Percentiles rank a stretch among this genome's conserved stretches.
These are phyloP conservation scores for Mucor racemosus DNA, from an alignment of 371 early-diverging fungal species.

Conservation along the genomic window DNA sequence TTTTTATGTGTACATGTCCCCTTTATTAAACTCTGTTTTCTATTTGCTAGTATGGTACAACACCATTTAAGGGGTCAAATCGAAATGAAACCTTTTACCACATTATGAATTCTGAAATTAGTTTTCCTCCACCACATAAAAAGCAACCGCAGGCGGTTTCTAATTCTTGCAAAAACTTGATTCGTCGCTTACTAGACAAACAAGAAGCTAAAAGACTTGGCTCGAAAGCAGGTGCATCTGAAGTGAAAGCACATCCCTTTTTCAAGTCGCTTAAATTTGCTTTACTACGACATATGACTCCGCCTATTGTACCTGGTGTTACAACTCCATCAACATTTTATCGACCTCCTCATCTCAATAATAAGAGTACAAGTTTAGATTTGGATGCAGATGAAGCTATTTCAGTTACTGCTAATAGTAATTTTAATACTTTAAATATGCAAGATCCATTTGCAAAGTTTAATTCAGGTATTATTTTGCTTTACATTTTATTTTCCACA, in stretches of 20 bases:
- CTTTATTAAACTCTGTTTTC: constrained; percentile 12
- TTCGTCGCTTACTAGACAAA: constrained; percentile 80
- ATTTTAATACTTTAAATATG: background rate
- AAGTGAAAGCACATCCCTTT: constrained; percentile 92
- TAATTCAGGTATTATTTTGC: constrained; percentile 51
- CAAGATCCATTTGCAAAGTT: constrained; percentile 66
- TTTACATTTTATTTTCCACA: no score
- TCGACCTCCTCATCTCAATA: constrained; percentile 44
- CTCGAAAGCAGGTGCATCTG: constrained; percentile 84
- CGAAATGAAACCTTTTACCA: constrained; percentile 84
- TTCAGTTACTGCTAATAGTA: background rate
- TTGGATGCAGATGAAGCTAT: constrained; percentile 45
- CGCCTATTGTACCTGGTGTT: constrained; percentile 84
- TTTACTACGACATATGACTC: constrained; percentile 75
- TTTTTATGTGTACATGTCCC: constrained; percentile 1
- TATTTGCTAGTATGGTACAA: constrained; percentile 69
- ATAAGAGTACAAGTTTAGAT: constrained; percentile 59
- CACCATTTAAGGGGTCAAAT: constrained; percentile 90
- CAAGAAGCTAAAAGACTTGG: constrained; percentile 84
- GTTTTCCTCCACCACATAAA: constrained; percentile 57
- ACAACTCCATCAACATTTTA: background rate
- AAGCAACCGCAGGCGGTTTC: constrained; percentile 41
- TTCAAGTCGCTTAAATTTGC: constrained; percentile 93
- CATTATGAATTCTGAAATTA: constrained; percentile 75
- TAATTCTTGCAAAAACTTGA: constrained; percentile 67